Base-by-base conservation (phyloP, 768 basidiomycete species). In the Coprinellus aureogranulatus region DNA sequence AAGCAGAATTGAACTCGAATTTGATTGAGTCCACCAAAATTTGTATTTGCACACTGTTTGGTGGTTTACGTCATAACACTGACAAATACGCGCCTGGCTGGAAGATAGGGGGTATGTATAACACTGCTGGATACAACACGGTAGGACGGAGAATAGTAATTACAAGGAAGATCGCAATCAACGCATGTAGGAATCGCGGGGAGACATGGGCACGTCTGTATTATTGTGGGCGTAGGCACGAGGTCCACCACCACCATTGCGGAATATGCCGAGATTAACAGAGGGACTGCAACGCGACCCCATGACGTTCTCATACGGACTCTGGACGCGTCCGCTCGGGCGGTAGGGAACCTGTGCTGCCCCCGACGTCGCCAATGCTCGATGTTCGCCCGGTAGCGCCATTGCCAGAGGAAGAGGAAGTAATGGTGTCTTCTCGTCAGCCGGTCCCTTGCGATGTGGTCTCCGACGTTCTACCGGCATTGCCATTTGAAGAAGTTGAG, bases 241-340 rank as follows among this genome's bases (percentile, higher is more conserved):
- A 37, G 66, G 57, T 16, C 62, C 12, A 64, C 57, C 2, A 62
- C 61, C 11, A 62, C 54, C 26, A 54, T 60, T 34, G 63, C 42
- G 12, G 61, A 55, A 47, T 64, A 59, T 30, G 57, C 60, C 28
- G 62, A 59, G 51, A 44, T 64, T 58, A 40, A 66, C 50, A 47
- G 64, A 65, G 4, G 66, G 63, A 11, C 61, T 57, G n/a, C 60
- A 58, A 44, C 62, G 58, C 18, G 57, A 58, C 23, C 61, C 59
- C 27, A 57, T 49, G 27, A 55, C 31, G 49, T 64, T 57, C 26
- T 55, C 50, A 50, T 59, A 63, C 60, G 68, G 59, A 30, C 67
- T 61, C 53, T 68, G 67, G 57, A 70, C 57, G 51, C 69, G 66
- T 11, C 68, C 68, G 53, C 61, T 64, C 45, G 67, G 64, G n/a